Percentiles rank a stretch among this genome's conserved stretches.
Conservation (phyloP, 495 filamentous ascomycete species). For the Penicillium odoratum region DNA sequence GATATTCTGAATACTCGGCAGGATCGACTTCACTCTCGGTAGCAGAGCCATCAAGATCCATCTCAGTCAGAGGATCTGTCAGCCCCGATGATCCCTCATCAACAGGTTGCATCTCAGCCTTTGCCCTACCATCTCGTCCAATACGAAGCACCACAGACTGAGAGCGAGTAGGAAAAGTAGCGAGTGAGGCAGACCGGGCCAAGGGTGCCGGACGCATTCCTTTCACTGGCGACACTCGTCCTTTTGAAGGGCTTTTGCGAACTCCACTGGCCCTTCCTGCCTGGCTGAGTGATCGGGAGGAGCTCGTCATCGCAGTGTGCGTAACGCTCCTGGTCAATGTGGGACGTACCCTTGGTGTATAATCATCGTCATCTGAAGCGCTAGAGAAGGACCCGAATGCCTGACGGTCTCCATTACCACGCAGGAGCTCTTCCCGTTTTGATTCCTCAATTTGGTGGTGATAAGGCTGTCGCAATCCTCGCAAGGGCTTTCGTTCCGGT, state of each 20-base stretch:
- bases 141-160: slow-evolving; percentile 66
- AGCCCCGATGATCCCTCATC: slow-evolving; percentile 42
- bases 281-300: slow-evolving; percentile 30
- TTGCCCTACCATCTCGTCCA: slow-evolving; percentile 68
- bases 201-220: slow-evolving; percentile 31
- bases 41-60: slow-evolving; percentile 49
- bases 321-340: slow-evolving; percentile 62
- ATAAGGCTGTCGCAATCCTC: slow-evolving; percentile 52
- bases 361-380: slow-evolving; percentile 42
- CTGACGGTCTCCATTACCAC: slow-evolving; percentile 20
- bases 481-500: slow-evolving; percentile 31
- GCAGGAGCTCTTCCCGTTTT: slow-evolving; percentile 52
- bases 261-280: slow-evolving; percentile 39
- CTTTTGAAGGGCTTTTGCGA: slow-evolving; percentile 48
- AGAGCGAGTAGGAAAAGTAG: slow-evolving; percentile 37
- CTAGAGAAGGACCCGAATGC: slow-evolving; percentile 13
- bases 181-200: slow-evolving; percentile 33
- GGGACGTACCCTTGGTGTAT: slow-evolving; percentile 48
- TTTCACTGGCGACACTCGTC: slow-evolving; percentile 43
- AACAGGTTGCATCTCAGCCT: slow-evolving; percentile 65
- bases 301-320: slow-evolving; percentile 34
- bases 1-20: slow-evolving; percentile 66
- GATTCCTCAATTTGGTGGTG: slow-evolving; percentile 60
- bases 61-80: slow-evolving; percentile 41
- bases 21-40: slow-evolving; percentile 55